Evolutionary conservation across 371 early-diverging fungal species (phyloP), one percentile per base, ranked within the genome.

Genomic region (Amoeboradix gromovi): DNA sequence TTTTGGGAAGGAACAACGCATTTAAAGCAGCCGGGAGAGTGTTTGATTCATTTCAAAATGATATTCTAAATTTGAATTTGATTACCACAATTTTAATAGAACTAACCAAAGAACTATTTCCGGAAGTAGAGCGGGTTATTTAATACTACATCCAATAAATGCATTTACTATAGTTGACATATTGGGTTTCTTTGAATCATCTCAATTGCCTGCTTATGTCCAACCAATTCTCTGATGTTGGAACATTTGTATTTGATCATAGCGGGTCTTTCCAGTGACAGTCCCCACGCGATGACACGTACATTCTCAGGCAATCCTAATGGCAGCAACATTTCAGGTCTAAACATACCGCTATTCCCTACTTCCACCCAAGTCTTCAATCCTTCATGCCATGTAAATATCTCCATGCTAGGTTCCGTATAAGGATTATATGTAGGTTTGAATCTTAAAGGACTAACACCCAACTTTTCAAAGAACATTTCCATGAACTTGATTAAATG

Each of bases 351-450:
- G 28, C 91, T 91, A 85, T 99, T 99, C 70, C 99, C 99, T 68
- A 98, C 88, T 79, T 99, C 99, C 69, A 99, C 92, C 96, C 97
- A 98, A 78, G 86, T 86, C 71, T 87, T 83, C 73, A 98, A 82
- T 30, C 91, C 91, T 68, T 85, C 87, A 77, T 98, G 99, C 81
- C 90, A 99, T 66, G 97, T 91, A 82, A 99, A 99, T 74, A 99
- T 93, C 76, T 99, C 99, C 94, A 99, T 88, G 72, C 88, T 88
- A 66, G 99, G 99, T 79, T 99, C 99, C 32, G 99, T 99, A 82
- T 99, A 99, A 69, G 99, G 99, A 80, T 99, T 99, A 82, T 91
- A 99, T 17, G 99, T 94, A 65, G 99, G 99, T 85, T 99, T 99
- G 87, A 98, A 99, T 73, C 92, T 88, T 69, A 99, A 85, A 74